These are phyloP conservation scores for Echeveria elegans DNA, from an alignment of 164 flowering plant species.

Conservation along the genomic window DNA sequence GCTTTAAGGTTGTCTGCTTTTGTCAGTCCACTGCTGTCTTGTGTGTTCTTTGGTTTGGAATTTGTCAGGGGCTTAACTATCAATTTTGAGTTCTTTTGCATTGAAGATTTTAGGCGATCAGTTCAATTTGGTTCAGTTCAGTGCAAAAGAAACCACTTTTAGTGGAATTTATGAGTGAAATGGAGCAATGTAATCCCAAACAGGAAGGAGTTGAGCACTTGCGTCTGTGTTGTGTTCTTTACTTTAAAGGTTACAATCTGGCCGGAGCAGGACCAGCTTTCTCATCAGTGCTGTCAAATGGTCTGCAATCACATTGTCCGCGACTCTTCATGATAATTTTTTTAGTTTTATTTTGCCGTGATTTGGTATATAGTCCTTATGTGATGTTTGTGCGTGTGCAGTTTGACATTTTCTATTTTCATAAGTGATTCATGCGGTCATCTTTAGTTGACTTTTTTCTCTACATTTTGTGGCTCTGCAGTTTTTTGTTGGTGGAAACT, in stretches of 20 bases:
- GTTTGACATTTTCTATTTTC: neutral
- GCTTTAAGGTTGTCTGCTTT: neutral
- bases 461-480: conserved; percentile 46
- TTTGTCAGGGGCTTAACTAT: neutral
- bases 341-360: too few relatives aligned
- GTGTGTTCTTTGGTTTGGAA: neutral
- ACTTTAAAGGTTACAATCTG: neutral
- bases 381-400: neutral
- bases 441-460: conserved; percentile 6
- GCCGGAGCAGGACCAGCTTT: neutral
- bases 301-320: too few relatives aligned
- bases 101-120: too few relatives aligned
- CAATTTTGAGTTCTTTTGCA: neutral
- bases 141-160: neutral
- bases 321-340: too few relatives aligned
- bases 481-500: conserved; percentile 99
- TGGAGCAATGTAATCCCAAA: neutral
- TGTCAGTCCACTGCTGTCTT: neutral
- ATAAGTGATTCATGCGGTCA: neutral
- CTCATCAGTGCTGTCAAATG: too few relatives aligned
- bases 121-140: neutral
- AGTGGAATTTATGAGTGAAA: too few relatives aligned
- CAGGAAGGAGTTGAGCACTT: neutral
- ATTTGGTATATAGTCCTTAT: too few relatives aligned
- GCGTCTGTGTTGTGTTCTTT: neutral